Conservation (phyloP, 1,284 basidiomycete genomes). For the Ceratobasidium sp. region DNA sequence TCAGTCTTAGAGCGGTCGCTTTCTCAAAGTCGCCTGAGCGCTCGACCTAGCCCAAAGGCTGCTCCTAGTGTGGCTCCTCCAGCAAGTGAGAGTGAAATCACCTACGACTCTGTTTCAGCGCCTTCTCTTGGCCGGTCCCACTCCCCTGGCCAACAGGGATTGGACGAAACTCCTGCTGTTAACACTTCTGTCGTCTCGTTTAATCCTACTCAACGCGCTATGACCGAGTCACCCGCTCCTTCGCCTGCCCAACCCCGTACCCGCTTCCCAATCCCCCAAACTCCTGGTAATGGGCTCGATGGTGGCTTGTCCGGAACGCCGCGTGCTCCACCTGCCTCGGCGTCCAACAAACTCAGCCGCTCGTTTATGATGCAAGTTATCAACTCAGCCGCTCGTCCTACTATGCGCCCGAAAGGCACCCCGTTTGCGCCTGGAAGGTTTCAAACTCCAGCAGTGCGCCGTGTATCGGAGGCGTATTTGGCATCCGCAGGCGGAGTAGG, state of each 20-base stretch:
- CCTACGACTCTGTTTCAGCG: slow-evolving; percentile 36
- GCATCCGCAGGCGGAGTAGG: slow-evolving; percentile 12
- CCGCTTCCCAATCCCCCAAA: slow-evolving; percentile 37
- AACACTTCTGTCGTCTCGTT: neutral
- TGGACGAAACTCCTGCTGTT: slow-evolving; percentile 15
- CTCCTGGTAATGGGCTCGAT: slow-evolving; percentile 33
- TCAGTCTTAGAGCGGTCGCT: slow-evolving; percentile 21
- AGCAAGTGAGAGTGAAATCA: slow-evolving; percentile 41
- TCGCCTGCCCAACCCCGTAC: slow-evolving; percentile 16
- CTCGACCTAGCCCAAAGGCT: slow-evolving; percentile 31
- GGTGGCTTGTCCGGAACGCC: neutral
- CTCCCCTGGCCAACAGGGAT: slow-evolving; percentile 17
- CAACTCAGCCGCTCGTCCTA: slow-evolving; percentile 35
- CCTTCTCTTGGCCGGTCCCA: slow-evolving; percentile 19
- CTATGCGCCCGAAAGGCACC: slow-evolving; percentile 29
- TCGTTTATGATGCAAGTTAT: slow-evolving; percentile 43
- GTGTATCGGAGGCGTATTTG: slow-evolving; percentile 17
- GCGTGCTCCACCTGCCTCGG: neutral
- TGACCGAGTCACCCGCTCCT: slow-evolving; percentile 27
- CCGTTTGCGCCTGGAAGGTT: slow-evolving; percentile 29
- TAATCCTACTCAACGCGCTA: slow-evolving; percentile 15
- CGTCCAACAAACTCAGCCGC: slow-evolving; percentile 31
- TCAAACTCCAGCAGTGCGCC: slow-evolving; percentile 42
- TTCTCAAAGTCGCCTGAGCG: slow-evolving; percentile 31
- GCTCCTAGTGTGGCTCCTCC: slow-evolving; percentile 23